Evolutionary conservation across 75 land plant species (phyloP).

Genomic region (Chamaecyparis obtusa): DNA sequence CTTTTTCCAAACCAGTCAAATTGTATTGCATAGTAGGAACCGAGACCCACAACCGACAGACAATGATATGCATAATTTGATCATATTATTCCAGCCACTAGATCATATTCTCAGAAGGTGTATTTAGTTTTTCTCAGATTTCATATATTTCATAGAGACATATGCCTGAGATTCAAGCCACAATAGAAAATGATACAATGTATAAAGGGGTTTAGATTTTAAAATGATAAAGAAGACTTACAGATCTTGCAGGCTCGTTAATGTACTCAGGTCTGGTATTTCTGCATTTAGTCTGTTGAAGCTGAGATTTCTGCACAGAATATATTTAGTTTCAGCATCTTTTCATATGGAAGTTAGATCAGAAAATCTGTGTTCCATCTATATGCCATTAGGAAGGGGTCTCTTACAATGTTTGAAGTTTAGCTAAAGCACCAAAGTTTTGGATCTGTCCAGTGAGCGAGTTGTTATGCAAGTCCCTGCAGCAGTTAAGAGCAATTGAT

Average conservation of each 20-base stretch:
- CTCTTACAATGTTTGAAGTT: conserved; percentile 48
- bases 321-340: background rate
- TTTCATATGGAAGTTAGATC: background rate
- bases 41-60: background rate
- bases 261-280: conserved; percentile 35
- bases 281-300: conserved; percentile 56
- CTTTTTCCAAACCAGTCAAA: background rate
- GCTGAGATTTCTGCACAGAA: conserved; percentile 63
- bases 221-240: conserved; percentile 26
- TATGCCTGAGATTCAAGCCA: background rate
- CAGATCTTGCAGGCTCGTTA: conserved; percentile 46
- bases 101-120: background rate
- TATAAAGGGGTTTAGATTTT: background rate
- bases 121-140: background rate
- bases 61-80: background rate
- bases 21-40: background rate
- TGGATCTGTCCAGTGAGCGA: conserved; percentile 53
- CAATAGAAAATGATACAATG: background rate
- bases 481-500: background rate
- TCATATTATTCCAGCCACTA: background rate
- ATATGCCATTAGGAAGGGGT: background rate
- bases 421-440: conserved; percentile 41
- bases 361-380: background rate
- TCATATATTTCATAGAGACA: background rate
- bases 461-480: conserved; percentile 58